Base-by-base conservation (phyloP, 176 grass and related monocot species). In the Juncus effusus region DNA sequence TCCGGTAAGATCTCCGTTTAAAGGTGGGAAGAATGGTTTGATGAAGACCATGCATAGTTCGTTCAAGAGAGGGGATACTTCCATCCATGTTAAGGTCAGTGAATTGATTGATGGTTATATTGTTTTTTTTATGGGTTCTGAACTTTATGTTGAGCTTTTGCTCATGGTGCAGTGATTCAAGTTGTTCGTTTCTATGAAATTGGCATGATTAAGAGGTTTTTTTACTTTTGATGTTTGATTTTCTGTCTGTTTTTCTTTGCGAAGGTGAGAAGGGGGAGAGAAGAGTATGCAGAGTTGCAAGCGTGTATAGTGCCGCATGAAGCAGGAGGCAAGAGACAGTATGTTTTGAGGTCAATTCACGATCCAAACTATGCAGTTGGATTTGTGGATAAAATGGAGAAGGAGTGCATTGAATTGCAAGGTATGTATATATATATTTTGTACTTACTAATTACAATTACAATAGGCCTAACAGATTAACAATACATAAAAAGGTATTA, bases 351-450 rank as follows among this genome's bases (percentile, higher is more conserved):
- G 42, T 99, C 94, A 4, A 93, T 99, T 62, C 94, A 80, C 13
- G 94, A 93, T 62, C 94, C 94, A 38, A 99, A 93, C 67, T 99
- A 99, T 82, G 83, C 94, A 65, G 85, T 99, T 40, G 85, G 80
- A 0, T 87, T 99, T 61, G 94, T 93, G 61, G 78, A 99, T 52
- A 86, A 89, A 56, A 82, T 79, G 75, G 88, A 89, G 78, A 79
- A 83, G 75, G 94, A 99, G 78, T 99, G 88, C 94, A 77, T 93
- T 73, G 94, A 81, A 63, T 71, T 99, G 38, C 86, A 90, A 83
- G 88, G 94, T 97, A 80, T 62, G 36, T 54, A n/a, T n/a, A n/a
- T n/a, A n/a, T 6, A 2, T 4, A 55, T 56, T 69, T 63, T 41
- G 9, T 40, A 28, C 19, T 28, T 28, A 28, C 19, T 28, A 28